Evolutionary conservation across 2,329 filamentous ascomycete genomes (phyloP).

Genomic region (Cadophora malorum): DNA sequence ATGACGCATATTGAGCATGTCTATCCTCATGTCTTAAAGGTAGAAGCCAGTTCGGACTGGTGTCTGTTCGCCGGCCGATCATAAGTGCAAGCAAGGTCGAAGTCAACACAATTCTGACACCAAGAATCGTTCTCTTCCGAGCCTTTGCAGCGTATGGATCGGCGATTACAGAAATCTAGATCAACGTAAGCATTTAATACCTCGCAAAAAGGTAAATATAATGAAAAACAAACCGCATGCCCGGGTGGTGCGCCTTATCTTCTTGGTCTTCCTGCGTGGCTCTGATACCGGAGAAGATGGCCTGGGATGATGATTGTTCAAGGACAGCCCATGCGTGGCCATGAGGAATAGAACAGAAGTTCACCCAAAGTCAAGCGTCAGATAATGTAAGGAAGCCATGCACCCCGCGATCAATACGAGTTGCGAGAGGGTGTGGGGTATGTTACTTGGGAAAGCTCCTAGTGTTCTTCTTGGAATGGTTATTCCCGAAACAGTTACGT

Average conservation of each 20-base stretch:
- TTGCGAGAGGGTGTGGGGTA: background rate
- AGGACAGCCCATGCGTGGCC: background rate
- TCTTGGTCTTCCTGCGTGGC: constrained; percentile 4
- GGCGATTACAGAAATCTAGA: constrained; percentile 56
- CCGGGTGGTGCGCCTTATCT: background rate
- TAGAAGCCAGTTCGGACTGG: constrained; percentile 13
- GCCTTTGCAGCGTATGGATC: constrained; percentile 53
- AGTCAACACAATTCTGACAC: constrained; percentile 58
- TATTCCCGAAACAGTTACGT: background rate
- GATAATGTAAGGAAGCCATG: background rate
- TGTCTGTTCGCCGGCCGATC: constrained; percentile 49
- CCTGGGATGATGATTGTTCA: background rate
- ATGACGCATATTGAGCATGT: constrained; percentile 9
- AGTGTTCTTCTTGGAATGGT: background rate
- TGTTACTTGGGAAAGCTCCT: background rate
- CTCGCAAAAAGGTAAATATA: background rate
- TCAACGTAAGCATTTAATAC: background rate
- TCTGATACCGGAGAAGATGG: background rate
- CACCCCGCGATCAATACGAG: background rate
- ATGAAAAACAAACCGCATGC: constrained; percentile 1
- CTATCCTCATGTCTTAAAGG: constrained; percentile 9
- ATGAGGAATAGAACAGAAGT: background rate
- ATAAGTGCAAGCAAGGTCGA: constrained; percentile 56
- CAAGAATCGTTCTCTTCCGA: constrained; percentile 46
- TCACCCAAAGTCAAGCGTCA: background rate